Evolutionary conservation across 257 asterid genomes (phyloP).

Genomic region (Verbena officinalis): DNA sequence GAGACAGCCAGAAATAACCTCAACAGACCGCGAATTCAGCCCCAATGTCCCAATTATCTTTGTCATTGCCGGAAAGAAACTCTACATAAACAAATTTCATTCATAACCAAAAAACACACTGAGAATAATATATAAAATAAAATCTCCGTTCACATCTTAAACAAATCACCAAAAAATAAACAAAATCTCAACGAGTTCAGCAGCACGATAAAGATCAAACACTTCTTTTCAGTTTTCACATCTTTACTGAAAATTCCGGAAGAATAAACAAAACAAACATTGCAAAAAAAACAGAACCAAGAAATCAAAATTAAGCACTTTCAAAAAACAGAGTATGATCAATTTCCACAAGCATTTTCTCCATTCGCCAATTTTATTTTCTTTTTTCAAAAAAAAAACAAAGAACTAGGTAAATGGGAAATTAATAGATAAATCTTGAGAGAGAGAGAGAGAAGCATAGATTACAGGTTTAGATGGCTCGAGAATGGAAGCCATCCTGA

Average conservation of each 20-base stretch:
- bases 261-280: neutral
- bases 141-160: too few species aligned
- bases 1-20: slow-evolving; percentile 77
- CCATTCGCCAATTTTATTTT: too few species aligned
- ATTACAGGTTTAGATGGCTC: slow-evolving; percentile 47
- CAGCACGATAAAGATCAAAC: slow-evolving; percentile 11
- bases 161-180: too few species aligned
- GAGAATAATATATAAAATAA: neutral
- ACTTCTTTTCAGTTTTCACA: slow-evolving; percentile 10
- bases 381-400: too few species aligned
- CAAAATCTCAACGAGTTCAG: too few species aligned
- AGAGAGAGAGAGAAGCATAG: neutral
- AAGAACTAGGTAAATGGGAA: too few species aligned
- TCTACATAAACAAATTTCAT: slow-evolving; percentile 48
- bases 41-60: slow-evolving; percentile 94
- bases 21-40: slow-evolving; percentile 74
- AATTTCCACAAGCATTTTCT: too few species aligned
- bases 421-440: too few species aligned
- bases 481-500: slow-evolving; percentile 39
- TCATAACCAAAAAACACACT: neutral
- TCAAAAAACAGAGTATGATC: too few species aligned
- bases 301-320: too few species aligned
- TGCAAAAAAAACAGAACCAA: too few species aligned
- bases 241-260: slow-evolving; percentile 11
- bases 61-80: slow-evolving; percentile 85